Conservation (phyloP, 768 basidiomycete species). For the Leccinum arenicola region DNA sequence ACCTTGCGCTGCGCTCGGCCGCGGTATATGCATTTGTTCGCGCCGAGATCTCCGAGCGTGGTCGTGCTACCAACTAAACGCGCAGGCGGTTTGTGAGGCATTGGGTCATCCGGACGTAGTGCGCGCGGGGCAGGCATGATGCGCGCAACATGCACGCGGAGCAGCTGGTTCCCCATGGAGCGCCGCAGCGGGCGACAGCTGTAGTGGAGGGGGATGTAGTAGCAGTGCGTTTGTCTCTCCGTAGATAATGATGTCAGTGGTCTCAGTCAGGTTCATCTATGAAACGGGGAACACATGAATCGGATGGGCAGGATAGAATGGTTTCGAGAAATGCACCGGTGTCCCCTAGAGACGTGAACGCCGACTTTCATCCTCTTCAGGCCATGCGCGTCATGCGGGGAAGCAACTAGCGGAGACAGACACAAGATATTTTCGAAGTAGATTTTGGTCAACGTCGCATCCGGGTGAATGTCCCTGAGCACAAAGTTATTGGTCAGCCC, state of each 20-base stretch:
- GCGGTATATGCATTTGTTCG: conserved; percentile 23
- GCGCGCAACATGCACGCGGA: conserved; percentile 53
- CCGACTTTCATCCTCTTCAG: conserved; percentile 47
- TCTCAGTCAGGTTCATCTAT: conserved; percentile 59
- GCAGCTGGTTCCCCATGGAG: conserved; percentile 20
- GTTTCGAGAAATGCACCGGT: conserved; percentile 38
- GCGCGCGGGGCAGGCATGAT: conserved; percentile 43
- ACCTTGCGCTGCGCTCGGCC: conserved; percentile 2
- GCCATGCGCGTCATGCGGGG: conserved; percentile 22
- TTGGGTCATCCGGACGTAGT: conserved; percentile 77
- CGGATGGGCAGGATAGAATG: not conserved
- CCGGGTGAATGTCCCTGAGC: conserved; percentile 66
- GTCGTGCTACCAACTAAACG: conserved; percentile 16
- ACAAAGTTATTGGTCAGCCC: not conserved
- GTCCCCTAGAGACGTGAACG: conserved; percentile 69
- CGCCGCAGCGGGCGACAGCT: conserved; percentile 9
- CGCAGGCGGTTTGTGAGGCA: conserved; percentile 63
- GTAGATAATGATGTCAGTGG: conserved; percentile 62
- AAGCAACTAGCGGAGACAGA: conserved; percentile 35
- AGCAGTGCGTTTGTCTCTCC: conserved; percentile 33
- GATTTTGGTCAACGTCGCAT: conserved; percentile 54
- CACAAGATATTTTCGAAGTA: conserved; percentile 76
- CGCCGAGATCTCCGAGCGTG: conserved; percentile 16
- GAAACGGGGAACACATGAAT: not conserved
- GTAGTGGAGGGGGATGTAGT: conserved; percentile 6